A percentile compares a stretch with the other conserved stretches of the same genome.
These are phyloP conservation scores for Anethum foeniculum DNA, from an alignment of 140 eudicot species.

Conservation along the genomic window DNA sequence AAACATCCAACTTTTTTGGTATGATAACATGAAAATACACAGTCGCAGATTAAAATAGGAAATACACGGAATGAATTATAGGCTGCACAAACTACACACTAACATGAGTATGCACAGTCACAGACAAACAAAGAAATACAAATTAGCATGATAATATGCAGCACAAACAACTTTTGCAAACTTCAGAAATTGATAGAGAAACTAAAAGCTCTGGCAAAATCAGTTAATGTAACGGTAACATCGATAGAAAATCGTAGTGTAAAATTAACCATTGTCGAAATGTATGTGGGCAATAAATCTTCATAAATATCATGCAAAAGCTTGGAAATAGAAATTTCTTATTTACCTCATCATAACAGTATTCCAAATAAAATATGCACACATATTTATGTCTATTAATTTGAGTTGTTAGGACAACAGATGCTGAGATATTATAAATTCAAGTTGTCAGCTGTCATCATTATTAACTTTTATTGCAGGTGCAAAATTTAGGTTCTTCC, in stretches of 20 bases:
- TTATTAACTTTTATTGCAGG: not conserved
- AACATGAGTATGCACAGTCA: not conserved
- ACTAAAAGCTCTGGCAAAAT: not conserved
- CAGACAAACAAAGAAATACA: not conserved
- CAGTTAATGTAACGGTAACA: not conserved
- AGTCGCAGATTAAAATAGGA: not conserved
- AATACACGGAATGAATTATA: not conserved
- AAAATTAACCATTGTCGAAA: not conserved
- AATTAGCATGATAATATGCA: not conserved
- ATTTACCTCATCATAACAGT: not conserved
- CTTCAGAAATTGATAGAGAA: not conserved
- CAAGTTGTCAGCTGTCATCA: not conserved
- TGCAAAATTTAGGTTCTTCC: not conserved
- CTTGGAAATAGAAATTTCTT: not conserved
- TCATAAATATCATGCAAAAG: not conserved
- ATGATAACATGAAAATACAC: not conserved
- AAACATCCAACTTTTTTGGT: not conserved
- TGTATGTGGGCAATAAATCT: not conserved
- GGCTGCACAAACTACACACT: not conserved
- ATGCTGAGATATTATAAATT: not conserved
- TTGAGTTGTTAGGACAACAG: not conserved
- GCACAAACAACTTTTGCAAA: not conserved
- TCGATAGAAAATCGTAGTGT: not conserved
- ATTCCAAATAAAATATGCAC: not conserved
- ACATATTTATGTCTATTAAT: not conserved